Conservation (phyloP, 371 early-diverging fungal species). For the Lichtheimia corymbifera region DNA sequence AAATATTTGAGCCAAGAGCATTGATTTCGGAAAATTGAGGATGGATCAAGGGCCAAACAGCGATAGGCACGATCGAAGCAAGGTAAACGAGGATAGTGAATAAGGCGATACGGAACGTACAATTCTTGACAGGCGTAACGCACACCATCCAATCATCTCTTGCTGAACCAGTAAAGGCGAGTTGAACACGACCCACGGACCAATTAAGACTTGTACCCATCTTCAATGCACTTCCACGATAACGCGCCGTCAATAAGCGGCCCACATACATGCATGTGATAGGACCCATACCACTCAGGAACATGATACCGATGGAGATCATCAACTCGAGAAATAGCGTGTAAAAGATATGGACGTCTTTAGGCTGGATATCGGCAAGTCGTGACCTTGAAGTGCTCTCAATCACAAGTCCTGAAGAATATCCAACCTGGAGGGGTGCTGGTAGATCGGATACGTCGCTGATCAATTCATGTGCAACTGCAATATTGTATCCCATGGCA, state of each 20-base stretch:
- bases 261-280: not conserved
- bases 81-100: not conserved
- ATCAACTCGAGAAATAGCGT: not conserved
- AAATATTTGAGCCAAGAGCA: not conserved
- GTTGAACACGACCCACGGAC: not conserved
- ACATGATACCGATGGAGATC: not conserved
- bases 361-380: not conserved
- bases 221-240: not conserved
- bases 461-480: not conserved
- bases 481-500: slow-evolving; percentile 1
- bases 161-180: not conserved
- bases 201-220: not conserved
- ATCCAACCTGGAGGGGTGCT: not conserved
- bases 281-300: not conserved
- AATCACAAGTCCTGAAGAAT: not conserved
- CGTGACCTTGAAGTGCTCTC: not conserved
- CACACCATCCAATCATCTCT: slow-evolving; percentile 3
- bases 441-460: not conserved
- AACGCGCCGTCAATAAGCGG: not conserved
- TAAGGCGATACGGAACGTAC: not conserved
- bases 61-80: not conserved
- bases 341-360: not conserved
- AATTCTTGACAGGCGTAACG: not conserved
- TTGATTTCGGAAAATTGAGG: not conserved
- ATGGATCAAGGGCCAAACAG: not conserved